Evolutionary conservation across 106 monocot species (phyloP), one percentile per base, ranked within the genome.

Genomic region (Amphibolis antarctica): DNA sequence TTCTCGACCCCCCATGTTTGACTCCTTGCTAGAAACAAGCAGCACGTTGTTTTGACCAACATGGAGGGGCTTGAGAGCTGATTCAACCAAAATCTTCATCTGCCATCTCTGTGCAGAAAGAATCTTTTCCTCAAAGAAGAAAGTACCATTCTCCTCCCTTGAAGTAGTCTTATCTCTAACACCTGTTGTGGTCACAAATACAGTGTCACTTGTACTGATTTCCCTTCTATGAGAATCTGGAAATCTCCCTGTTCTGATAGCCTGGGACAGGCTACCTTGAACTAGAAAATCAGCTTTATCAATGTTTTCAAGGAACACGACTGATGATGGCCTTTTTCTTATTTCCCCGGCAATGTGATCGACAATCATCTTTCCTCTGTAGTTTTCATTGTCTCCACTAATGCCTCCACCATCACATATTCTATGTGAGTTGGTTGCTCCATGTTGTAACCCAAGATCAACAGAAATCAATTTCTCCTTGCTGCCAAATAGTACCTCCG

Each of bases 211-310:
- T 36, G 90, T 44, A 20, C 76, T 55, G 60, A 86, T 78, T 44
- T 96, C 94, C 13, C 86, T 76, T 1, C 94, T 89, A 25, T 76
- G 72, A 30, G 94, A 89, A 48, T 96, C 89, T 0, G 66, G 60
- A 19, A 96, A 63, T 2, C 83, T 73, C 1, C 94, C 89, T 23
- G 66, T 75, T 20, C 90, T 84, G 28, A 86, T 84, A 1, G 94
- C 89, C 1, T 64, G 76, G 55, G 67, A 77, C 54, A 96, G 78
- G 1, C 59, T 82, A 13, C 82, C 71, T 10, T 59, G 77, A 0
- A 82, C 53, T 0, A 83, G 43, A 14, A 42, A 26, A 49, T 89
- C 86, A 0, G 78, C 76, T 18, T 61, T 71, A 67, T 84, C 86
- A 20, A 84, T 64, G 30, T 82, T 82, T 67, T 96, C 86, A 7